Percentiles rank a stretch among this genome's conserved stretches.
phyloP scores from a whole-genome alignment of 345 rosid species.

The Iberis pinnata region DNA sequence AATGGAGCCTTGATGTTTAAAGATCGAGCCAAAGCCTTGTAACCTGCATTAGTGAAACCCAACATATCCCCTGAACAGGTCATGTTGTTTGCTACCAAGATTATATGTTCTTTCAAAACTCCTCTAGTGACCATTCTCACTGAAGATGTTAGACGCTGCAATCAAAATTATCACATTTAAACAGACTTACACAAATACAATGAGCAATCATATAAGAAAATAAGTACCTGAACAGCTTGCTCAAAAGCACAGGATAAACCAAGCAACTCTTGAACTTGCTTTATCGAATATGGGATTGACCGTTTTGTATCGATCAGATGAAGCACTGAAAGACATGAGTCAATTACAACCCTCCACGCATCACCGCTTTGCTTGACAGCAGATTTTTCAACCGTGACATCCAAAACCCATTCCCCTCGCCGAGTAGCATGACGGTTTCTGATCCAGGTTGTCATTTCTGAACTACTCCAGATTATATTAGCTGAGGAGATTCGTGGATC shows the following conservation, averaged over 20 bases:
- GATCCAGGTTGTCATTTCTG: constrained; percentile 64
- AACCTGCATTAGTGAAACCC: constrained; percentile 86
- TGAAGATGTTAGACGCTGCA: constrained; percentile 87
- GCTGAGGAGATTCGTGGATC: constrained; percentile 69
- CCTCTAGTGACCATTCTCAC: constrained; percentile 81
- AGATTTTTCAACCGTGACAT: constrained; percentile 62
- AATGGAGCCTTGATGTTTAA: constrained; percentile 85
- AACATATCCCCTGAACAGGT: constrained; percentile 77
- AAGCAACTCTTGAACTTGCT: constrained; percentile 83
- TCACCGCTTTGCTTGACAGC: constrained; percentile 76
- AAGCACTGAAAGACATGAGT: constrained; percentile 81
- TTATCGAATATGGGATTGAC: constrained; percentile 78
- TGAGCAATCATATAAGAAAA: constrained; percentile 3
- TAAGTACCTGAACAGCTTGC: constrained; percentile 78
- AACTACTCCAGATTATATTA: constrained; percentile 67
- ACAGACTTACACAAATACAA: constrained; percentile 3
- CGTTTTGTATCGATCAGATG: constrained; percentile 68
- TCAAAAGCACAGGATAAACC: constrained; percentile 89
- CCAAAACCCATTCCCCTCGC: constrained; percentile 72
- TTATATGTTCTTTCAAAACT: constrained; percentile 75
- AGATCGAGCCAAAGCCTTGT: constrained; percentile 61
- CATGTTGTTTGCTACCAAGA: constrained; percentile 83
- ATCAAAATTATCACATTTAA: constrained; percentile 9
- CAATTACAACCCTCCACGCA: constrained; percentile 89
- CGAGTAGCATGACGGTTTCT: constrained; percentile 42